Base-by-base conservation (phyloP, 495 filamentous ascomycete species). In the Parathielavia hyrcaniae region DNA sequence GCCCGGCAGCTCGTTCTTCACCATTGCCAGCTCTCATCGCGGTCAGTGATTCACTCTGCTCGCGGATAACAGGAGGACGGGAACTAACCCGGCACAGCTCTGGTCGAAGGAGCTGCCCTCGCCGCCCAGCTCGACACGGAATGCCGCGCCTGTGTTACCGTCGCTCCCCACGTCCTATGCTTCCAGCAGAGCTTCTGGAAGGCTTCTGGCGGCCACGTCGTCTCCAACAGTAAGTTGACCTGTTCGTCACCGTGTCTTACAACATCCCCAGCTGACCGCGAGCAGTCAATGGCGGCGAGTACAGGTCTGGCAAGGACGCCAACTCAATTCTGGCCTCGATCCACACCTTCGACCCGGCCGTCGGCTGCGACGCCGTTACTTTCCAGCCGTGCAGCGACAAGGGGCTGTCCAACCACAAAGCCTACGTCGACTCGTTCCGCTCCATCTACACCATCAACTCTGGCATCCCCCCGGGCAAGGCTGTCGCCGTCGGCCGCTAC, bases 401-500 rank as follows among this genome's bases (percentile, higher is more conserved):
- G 54, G 82, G 83, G 17, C 70, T 89, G 38, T 73, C 83, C 22
- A 89, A 84, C 61, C 83, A 86, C 69, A 84, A 88, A 67, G 75
- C 67, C 3, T 72, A 83, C 5, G 79, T 82, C 5, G 82, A 87
- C 62, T 81, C 82, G 4, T 87, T 88, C 75, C 77, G 85, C 12
- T 67, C 71, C 8, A 62, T 82, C 41, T 87, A 86, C 64, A 57
- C 64, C n/a, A 70, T 87, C 64, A 87, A 87, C 73, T 62, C 64
- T 3, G 77, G 75, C 10, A 69, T 73, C 22, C 12, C 73, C 19
- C 64, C 74, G 11, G 79, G 81, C 13, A 64, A 69, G 12, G 82
- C 83, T 5, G 78, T 83, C 20, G 83, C 85, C 14, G 75, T 87
- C 10, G 87, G 87, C 45, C 70, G 87, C 20, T 90, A 90, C 64